A percentile compares a stretch with the other conserved stretches of the same genome.
Conservation (phyloP, 139 green algal species). For the Protoeuglena noctilucae region DNA sequence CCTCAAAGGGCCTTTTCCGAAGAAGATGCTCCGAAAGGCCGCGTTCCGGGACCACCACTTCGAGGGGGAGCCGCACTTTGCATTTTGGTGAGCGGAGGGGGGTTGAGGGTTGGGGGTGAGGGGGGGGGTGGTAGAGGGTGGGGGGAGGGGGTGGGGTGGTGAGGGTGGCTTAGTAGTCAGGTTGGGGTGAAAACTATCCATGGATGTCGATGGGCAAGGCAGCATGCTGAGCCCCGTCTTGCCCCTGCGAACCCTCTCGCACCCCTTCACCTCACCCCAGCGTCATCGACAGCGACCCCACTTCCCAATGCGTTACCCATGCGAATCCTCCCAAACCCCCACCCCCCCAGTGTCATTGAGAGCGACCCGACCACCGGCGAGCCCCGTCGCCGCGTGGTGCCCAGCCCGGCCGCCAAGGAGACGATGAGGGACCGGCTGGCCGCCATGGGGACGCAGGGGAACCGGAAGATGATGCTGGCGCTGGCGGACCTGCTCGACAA, state of each 20-base stretch:
- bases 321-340: slow-evolving; percentile 11
- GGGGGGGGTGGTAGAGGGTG: slow-evolving; percentile 43
- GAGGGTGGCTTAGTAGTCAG: background rate
- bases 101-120: slow-evolving; percentile 51
- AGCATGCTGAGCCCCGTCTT: background rate
- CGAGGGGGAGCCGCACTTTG: slow-evolving; percentile 36
- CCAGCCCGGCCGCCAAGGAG: slow-evolving; percentile 48
- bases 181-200: slow-evolving; percentile 3
- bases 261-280: slow-evolving; percentile 22
- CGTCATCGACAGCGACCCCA: background rate
- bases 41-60: background rate
- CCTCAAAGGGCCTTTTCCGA: slow-evolving; percentile 83
- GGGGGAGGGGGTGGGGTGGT: slow-evolving; percentile 39
- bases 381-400: slow-evolving; percentile 57
- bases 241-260: background rate
- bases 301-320: slow-evolving; percentile 7
- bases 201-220: background rate
- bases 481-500: slow-evolving; percentile 32
- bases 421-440: slow-evolving; percentile 36
- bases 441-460: slow-evolving; percentile 6
- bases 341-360: slow-evolving; percentile 23
- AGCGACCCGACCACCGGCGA: too few species aligned
- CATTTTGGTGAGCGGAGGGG: slow-evolving; percentile 56
- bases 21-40: slow-evolving; percentile 62
- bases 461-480: slow-evolving; percentile 13